These are phyloP conservation scores for Jamesozyma spencerorum DNA, from an alignment of 805 yeast species.

Conservation along the genomic window DNA sequence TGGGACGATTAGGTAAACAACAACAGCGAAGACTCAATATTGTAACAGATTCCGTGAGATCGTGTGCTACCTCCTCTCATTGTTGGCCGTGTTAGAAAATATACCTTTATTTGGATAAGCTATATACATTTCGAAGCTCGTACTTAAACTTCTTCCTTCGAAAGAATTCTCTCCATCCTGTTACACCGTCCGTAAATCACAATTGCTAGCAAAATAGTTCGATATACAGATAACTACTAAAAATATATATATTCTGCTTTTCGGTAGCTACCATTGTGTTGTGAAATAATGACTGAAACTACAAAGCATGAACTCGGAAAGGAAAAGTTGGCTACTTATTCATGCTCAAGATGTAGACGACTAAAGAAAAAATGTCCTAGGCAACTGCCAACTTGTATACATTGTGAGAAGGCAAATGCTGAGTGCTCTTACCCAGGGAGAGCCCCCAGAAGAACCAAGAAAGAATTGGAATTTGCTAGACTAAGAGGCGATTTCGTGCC, in stretches of 20 bases:
- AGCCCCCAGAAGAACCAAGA: slow-evolving; percentile 34
- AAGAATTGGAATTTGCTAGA: slow-evolving; percentile 21
- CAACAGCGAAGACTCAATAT: neutral
- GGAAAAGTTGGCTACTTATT: slow-evolving; percentile 19
- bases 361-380: slow-evolving; percentile 43
- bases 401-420: slow-evolving; percentile 32
- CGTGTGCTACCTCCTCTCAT: no score
- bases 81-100: neutral
- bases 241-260: no score
- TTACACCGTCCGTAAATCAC: no score
- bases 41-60: no score
- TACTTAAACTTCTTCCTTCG: no score
- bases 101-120: no score
- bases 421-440: slow-evolving; percentile 38
- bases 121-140: no score
- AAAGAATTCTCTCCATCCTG: no score
- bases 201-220: no score
- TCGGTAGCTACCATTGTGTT: no score
- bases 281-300: neutral
- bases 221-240: no score
- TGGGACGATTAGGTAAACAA: neutral
- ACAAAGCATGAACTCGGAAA: neutral
- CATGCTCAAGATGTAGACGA: slow-evolving; percentile 41
- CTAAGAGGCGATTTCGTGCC: slow-evolving; percentile 19
- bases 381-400: slow-evolving; percentile 35